Evolutionary conservation across 2,329 filamentous ascomycete genomes (phyloP).

Genomic region (Thelonectria olida): DNA sequence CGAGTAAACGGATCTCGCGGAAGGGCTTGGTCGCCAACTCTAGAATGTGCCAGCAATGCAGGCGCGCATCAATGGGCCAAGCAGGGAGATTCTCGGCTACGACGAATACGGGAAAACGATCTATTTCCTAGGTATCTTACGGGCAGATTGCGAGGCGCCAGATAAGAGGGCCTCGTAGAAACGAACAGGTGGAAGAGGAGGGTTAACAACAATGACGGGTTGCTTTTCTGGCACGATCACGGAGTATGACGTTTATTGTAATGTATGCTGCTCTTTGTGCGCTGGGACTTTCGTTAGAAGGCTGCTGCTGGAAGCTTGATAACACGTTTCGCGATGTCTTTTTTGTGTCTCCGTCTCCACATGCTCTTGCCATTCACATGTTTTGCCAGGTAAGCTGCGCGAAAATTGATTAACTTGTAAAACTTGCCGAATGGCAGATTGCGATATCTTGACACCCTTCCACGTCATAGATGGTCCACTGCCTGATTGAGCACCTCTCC

Average conservation of each 20-base stretch:
- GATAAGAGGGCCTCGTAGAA: constrained; percentile 18
- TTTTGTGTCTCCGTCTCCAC: constrained; percentile 23
- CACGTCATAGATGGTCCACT: constrained; percentile 11
- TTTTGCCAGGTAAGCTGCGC: constrained; percentile 10
- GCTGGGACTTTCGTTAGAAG: constrained; percentile 37
- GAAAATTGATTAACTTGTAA: not conserved
- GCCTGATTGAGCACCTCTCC: constrained; percentile 19
- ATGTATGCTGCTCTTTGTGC: constrained; percentile 31
- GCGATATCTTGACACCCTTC: constrained; percentile 1
- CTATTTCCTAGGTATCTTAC: constrained; percentile 21
- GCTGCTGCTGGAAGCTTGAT: constrained; percentile 38
- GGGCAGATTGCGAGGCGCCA: constrained; percentile 16
- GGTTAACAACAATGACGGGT: constrained; percentile 23
- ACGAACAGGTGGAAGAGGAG: constrained; percentile 27
- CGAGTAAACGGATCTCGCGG: constrained; percentile 58
- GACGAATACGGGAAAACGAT: constrained; percentile 28
- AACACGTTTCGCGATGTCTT: constrained; percentile 38
- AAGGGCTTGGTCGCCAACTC: constrained; percentile 38
- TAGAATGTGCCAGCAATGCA: constrained; percentile 17
- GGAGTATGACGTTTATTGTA: constrained; percentile 33
- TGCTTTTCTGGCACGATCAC: constrained; percentile 26
- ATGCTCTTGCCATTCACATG: constrained; percentile 2
- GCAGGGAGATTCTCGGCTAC: constrained; percentile 28
- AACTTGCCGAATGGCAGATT: not conserved
- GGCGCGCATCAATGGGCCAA: constrained; percentile 35